These are phyloP conservation scores for Aspergillus incahuasiensis DNA, from an alignment of 495 filamentous ascomycete genomes.

Conservation along the genomic window DNA sequence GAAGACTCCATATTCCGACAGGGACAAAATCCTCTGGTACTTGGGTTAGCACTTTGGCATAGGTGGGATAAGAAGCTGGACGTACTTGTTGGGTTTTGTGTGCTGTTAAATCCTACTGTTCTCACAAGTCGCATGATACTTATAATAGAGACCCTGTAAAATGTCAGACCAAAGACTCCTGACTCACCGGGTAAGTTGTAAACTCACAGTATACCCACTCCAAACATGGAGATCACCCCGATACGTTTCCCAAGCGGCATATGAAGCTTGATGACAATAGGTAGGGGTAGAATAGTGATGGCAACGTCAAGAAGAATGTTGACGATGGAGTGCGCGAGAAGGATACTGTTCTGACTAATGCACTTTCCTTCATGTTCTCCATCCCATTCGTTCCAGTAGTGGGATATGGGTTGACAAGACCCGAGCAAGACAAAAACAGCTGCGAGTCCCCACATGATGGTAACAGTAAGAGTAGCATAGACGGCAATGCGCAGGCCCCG, in stretches of 20 bases:
- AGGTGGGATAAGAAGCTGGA: too few relatives aligned
- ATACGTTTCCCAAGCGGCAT: slow-evolving; percentile 15
- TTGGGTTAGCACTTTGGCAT: too few relatives aligned
- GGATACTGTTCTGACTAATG: slow-evolving; percentile 28
- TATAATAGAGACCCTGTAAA: slow-evolving; percentile 18
- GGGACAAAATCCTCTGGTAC: slow-evolving; percentile 17
- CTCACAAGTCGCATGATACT: slow-evolving; percentile 17
- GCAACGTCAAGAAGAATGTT: slow-evolving; percentile 41
- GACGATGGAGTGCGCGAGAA: slow-evolving; percentile 27
- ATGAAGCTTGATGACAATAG: slow-evolving; percentile 21
- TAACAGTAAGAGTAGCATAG: slow-evolving; percentile 23
- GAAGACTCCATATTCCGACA: slow-evolving; percentile 17
- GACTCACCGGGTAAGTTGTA: not conserved
- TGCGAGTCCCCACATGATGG: slow-evolving; percentile 25
- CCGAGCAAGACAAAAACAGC: slow-evolving; percentile 30
- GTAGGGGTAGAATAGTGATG: slow-evolving; percentile 36
- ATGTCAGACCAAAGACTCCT: not conserved
- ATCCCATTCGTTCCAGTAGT: slow-evolving; percentile 34
- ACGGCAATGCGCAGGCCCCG: slow-evolving; percentile 17
- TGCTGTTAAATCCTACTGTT: slow-evolving; percentile 16
- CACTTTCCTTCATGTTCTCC: slow-evolving; percentile 27
- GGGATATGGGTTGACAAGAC: slow-evolving; percentile 31
- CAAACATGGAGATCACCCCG: slow-evolving; percentile 21
- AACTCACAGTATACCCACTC: slow-evolving; percentile 22
- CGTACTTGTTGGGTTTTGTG: slow-evolving; percentile 20